Base-by-base conservation (phyloP, 2,329 filamentous ascomycete species). In the Helicocarpus griseus region DNA sequence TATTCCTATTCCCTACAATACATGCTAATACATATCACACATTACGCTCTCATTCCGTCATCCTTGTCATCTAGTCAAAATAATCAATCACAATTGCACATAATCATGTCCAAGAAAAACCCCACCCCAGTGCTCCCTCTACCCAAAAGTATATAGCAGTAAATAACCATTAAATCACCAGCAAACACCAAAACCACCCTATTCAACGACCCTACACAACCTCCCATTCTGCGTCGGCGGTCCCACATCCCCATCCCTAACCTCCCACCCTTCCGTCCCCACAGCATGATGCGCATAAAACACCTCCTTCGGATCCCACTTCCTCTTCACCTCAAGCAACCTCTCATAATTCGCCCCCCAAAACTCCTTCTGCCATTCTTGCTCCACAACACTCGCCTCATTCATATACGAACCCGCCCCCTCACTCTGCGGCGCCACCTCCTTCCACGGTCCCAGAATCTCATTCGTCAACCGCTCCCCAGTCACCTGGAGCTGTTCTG, bases 381-480 rank as follows among this genome's bases (percentile, higher is more conserved):
- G 58, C 51, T 66, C 58, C 21, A 33, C 38, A 14, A 50, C 28
- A 29, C 49, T 28, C 14, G 19, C 53, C 45, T 55, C 53, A 46
- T 46, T 53, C n/a, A 22, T 29, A 47, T 53, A 53, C 17, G 40
- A 33, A 35, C 52, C 52, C 17, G 21, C 35, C 14, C 49, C 52
- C n/a, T n/a, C n/a, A n/a, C n/a, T n/a, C n/a, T n/a, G n/a, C 22
- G 52, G 52, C 8, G 41, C 43, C 13, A 45, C 28, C 22, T 45
- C 22, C 17, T 21, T 38, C 22, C n/a, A 14, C 22, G 21, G 13
- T 13, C 24, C 45, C 50, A 64, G 62, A 51, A 63, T 63, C 43
- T 62, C 63, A 38, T 60, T 52, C 9, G 62, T 65, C 47, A 47
- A 67, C 72, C 62, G 63, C 31, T 63, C 50, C 47, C 65, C 63